phyloP scores from a whole-genome alignment of 106 monocot species.

The Alisma plantagoaquatica region DNA sequence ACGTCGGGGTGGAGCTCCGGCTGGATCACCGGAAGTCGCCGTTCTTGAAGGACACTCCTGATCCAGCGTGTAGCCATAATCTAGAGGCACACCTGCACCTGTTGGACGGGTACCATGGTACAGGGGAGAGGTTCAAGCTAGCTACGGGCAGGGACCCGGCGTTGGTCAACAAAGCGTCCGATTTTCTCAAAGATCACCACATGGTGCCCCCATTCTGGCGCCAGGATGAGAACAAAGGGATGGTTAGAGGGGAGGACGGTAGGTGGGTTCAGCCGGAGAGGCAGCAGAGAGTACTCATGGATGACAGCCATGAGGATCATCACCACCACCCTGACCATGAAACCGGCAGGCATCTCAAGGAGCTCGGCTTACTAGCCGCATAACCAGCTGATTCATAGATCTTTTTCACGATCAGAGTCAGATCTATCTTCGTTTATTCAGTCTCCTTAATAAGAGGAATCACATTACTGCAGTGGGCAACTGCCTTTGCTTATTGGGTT shows the following conservation, averaged over 20 bases:
- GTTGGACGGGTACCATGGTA: constrained; percentile 24
- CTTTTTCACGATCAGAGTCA: no score
- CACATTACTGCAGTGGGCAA: no score
- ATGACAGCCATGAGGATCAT: no score
- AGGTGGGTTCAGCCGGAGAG: constrained; percentile 46
- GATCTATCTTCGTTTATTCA: no score
- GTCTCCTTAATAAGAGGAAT: no score
- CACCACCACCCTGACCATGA: no score
- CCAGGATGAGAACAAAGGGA: constrained; percentile 70
- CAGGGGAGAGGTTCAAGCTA: neutral
- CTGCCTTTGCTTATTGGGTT: no score
- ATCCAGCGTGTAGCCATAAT: constrained; percentile 57
- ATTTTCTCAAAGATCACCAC: constrained; percentile 34
- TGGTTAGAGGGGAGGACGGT: constrained; percentile 43
- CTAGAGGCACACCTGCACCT: constrained; percentile 69
- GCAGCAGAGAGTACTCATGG: no score
- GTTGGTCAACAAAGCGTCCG: neutral
- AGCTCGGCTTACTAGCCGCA: no score
- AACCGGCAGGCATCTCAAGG: no score
- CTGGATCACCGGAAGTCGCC: constrained; percentile 66
- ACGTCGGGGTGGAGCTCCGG: constrained; percentile 71
- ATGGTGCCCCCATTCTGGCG: constrained; percentile 52
- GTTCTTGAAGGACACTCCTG: constrained; percentile 59
- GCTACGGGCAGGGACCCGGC: constrained; percentile 3
- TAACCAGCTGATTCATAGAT: no score